phyloP scores from a whole-genome alignment of 2,329 filamentous ascomycete genomes.

The Cladophialophora immunda region DNA sequence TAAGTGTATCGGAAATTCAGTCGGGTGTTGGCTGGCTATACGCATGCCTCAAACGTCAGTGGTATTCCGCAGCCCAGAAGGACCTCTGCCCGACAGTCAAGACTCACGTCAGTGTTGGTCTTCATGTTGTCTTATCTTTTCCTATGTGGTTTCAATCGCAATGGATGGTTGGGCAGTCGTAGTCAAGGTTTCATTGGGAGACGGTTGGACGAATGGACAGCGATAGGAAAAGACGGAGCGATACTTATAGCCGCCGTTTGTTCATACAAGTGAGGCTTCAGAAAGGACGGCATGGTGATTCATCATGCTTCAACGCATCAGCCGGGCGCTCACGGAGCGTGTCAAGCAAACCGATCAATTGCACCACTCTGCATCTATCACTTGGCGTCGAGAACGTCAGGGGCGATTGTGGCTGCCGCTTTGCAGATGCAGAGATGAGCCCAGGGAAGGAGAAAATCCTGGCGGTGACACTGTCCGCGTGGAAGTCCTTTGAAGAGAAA shows the following conservation, averaged over 20 bases:
- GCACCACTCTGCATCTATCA: constrained; percentile 2
- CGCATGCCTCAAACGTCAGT: background rate
- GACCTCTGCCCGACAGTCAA: too few species aligned
- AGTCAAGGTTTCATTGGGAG: background rate
- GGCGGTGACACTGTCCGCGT: background rate
- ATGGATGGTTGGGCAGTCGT: background rate
- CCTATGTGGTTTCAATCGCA: background rate
- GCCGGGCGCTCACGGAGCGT: background rate
- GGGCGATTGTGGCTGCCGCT: constrained; percentile 9
- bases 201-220: background rate
- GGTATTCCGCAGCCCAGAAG: background rate
- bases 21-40: constrained; percentile 23
- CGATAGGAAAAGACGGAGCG: background rate
- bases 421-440: background rate
- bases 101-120: constrained; percentile 2
- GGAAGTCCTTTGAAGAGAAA: constrained; percentile 10
- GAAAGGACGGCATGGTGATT: constrained; percentile 5
- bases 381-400: constrained; percentile 6
- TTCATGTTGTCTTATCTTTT: background rate
- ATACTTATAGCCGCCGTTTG: constrained; percentile 16
- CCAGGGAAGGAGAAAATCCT: constrained; percentile 3
- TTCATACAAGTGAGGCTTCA: constrained; percentile 2
- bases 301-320: background rate
- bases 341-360: background rate
- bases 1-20: constrained; percentile 4